Evolutionary conservation across 306 rosid genomes (phyloP), one percentile per base, ranked within the genome.

Genomic region (Citrullus colocynthis): DNA sequence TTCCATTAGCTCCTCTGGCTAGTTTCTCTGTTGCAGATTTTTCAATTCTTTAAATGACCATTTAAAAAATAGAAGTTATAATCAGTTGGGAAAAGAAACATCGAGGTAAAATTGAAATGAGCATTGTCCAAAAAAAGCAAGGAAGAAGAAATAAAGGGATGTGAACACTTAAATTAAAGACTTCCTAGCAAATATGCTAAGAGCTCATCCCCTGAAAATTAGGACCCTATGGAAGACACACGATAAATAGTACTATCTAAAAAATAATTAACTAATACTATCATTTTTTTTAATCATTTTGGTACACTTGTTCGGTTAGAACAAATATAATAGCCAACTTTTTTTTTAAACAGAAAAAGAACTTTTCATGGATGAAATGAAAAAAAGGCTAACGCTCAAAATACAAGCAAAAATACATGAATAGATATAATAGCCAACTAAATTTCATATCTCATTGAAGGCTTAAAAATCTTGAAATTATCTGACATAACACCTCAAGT

Each of bases 401-500:
- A 24, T 24, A 24, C 28, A 24, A 24, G 28, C 28, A 24, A 24
- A 24, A 24, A 24, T 24, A 24, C 28, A 24, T 24, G 28, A 24
- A 24, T 24, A 24, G 18, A 70, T 10, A 70, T 70, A 5, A n/a
- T 18, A 32, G 74, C 54, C 32, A 18, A n/a, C 5, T n/a, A 8
- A 18, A 67, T 41, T 37, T 41, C 39, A 21, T 12, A 21, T 20
- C 15, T 42, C 55, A 13, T 70, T 70, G 17, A 21, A 18, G 37
- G 6, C 3, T 17, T 12, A 13, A 21, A 45, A 24, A 5, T 21
- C 5, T 70, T 44, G 39, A 70, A 44, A 70, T 30, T 21, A 60
- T 36, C 30, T 70, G 60, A 49, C 36, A 67, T 45, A 84, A 60
- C 49, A 93, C 98, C 98, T 93, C 97, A 60, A 93, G 96, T 83